A percentile compares a stretch with the other conserved stretches of the same genome.
phyloP scores from a whole-genome alignment of 768 basidiomycete genomes.

The Pleurotus cornucopiae region DNA sequence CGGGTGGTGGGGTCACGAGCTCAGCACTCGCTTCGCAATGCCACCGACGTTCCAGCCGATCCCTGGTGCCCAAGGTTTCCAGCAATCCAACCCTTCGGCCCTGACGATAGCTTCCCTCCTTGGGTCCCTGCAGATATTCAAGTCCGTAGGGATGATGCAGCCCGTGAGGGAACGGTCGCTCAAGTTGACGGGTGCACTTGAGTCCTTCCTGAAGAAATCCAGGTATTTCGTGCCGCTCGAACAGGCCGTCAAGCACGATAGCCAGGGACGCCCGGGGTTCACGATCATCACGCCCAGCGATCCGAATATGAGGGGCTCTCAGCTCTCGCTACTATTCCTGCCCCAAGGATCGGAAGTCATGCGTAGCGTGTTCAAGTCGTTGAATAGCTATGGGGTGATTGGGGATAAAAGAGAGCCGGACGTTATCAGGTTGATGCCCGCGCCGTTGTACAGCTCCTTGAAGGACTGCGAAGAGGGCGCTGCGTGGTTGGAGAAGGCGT shows the following conservation, averaged over 20 bases:
- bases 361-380: conserved; percentile 57
- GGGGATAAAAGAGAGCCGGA: conserved; percentile 92
- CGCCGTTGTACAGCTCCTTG: conserved; percentile 82
- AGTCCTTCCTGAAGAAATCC: conserved; percentile 55
- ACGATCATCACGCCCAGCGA: conserved; percentile 89
- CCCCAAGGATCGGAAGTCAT: conserved; percentile 60
- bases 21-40: conserved; percentile 87
- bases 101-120: conserved; percentile 76
- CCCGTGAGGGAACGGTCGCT: conserved; percentile 67
- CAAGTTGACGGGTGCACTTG: conserved; percentile 67
- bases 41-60: conserved; percentile 78
- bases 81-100: conserved; percentile 92
- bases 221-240: conserved; percentile 55
- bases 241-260: conserved; percentile 24
- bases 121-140: conserved; percentile 79
- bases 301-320: conserved; percentile 69
- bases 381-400: conserved; percentile 72
- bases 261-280: conserved; percentile 45
- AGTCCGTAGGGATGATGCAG: conserved; percentile 70
- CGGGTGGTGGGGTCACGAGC: conserved; percentile 98
- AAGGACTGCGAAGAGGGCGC: conserved; percentile 74
- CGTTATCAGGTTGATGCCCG: conserved; percentile 86
- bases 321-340: conserved; percentile 82
- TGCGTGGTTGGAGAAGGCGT: conserved; percentile 55
- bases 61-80: conserved; percentile 90